Base-by-base conservation (phyloP, 805 yeast species). In the Starmerella geochares region DNA sequence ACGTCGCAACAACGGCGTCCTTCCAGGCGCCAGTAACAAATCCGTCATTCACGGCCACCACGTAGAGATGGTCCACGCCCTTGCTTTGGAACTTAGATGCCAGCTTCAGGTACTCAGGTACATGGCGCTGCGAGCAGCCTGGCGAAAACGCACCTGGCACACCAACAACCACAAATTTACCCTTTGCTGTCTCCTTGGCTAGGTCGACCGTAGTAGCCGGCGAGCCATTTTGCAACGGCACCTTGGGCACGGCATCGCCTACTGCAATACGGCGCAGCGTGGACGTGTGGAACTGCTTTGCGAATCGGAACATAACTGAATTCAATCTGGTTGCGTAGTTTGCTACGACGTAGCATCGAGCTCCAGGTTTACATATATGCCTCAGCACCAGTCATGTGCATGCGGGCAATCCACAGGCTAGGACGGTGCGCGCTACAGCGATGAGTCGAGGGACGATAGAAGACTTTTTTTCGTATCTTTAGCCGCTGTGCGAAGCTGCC, bases 21-120 rank as follows among this genome's bases (percentile, higher is more conserved):
- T 76, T 78, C 94, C 95, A 87, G 0, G 92, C 88, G 58, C 77
- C 75, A 61, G 80, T 77, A 45, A 86, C 95, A 65, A 87, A 87
- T 2, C 92, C 76, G 63, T 87, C 96, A 66, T 87, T 87, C 44
- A 85, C 95, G 17, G 92, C 74, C 31, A 87, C 77, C 38, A 87
- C 77, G 59, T 73, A 78, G 46, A 86, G 65, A 41, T 77, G 67
- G 23, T 67, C 59, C 67, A 77, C 72, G n/a, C 95, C 95, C 67
- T 82, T 81, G 25, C 71, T 71, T 53, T 74, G 69, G 61, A 86
- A 76, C 29, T 74, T 70, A 6, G 71, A 62, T 51, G 75, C 65
- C 40, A 73, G 65, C 52, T 70, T 67, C 60, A 85, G 60, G 65
- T 75, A 85, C n/a, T 84, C 86, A 2, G 94, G 92, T 43, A 84